Evolutionary conservation across 768 basidiomycete species (phyloP), one percentile per base, ranked within the genome.

Genomic region (Sutorius australiensis): DNA sequence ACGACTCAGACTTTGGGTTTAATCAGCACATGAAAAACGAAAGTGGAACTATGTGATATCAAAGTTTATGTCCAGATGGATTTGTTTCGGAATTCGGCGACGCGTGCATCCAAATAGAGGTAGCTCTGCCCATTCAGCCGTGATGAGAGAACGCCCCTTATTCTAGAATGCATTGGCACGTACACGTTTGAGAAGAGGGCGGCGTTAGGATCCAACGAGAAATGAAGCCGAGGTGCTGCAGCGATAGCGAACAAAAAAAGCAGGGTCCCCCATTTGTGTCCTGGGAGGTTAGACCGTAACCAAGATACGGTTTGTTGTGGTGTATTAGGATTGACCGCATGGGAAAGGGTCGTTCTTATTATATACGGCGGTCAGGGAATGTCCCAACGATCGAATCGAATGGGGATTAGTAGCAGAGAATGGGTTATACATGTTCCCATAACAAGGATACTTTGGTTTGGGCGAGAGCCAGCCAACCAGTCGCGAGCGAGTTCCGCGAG

Each of bases 261-360:
- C 3, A 39, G 28, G 13, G 42, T 36, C 50, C 34, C 36, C 10
- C 24, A 47, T 53, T 51, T 46, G 54, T 44, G 51, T 47, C 40
- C 47, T 53, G 46, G 28, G 39, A 41, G 41, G 40, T 48, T 56
- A 36, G 56, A 36, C 51, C 43, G 66, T 66, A 61, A 56, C 58
- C 39, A 67, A 46, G 68, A 59, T 63, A 58, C 55, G 38, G 30
- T 44, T 37, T 56, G 49, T 55, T 53, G 38, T 49, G 54, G 50
- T 51, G 31, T 41, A 37, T 48, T 37, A 7, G 28, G 48, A 32
- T 19, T 61, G 59, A 53, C 50, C 27, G 17, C 57, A 69, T 69
- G 66, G 55, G 66, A 67, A 67, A 60, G 16, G 17, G 31, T 1
- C 16, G 36, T 36, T 46, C 48, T 37, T 50, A 50, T 57, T 62